A percentile compares a stretch with the other conserved stretches of the same genome.
These are phyloP conservation scores for Porcisia hertigi DNA, from an alignment of 208 protist species.

Conservation along the genomic window DNA sequence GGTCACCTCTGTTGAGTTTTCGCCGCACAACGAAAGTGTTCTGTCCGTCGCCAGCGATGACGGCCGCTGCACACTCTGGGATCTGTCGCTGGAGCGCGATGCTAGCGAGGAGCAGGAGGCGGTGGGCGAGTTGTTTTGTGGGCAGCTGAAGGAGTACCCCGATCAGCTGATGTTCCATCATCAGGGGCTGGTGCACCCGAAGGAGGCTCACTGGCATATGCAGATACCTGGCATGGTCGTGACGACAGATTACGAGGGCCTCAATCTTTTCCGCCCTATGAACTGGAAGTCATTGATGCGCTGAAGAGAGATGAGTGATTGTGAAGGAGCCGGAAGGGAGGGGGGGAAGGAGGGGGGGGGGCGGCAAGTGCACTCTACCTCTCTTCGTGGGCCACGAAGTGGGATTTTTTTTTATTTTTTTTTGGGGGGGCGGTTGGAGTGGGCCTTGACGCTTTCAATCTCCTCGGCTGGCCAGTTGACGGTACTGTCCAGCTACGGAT, in stretches of 20 bases:
- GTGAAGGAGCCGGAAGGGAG: slow-evolving; percentile 5
- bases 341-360: too few species aligned
- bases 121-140: slow-evolving; percentile 76
- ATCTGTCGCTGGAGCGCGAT: slow-evolving; percentile 97
- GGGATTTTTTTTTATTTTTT: neutral
- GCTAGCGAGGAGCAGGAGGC: slow-evolving; percentile 90
- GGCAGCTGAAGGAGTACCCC: slow-evolving; percentile 77
- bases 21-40: slow-evolving; percentile 95
- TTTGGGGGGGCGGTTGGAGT: neutral
- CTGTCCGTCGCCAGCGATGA: slow-evolving; percentile 94
- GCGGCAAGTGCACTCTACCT: neutral
- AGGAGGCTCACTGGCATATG: slow-evolving; percentile 98
- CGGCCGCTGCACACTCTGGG: slow-evolving; percentile 97
- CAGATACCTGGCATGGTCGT: slow-evolving; percentile 96
- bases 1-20: slow-evolving; percentile 98
- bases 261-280: slow-evolving; percentile 97
- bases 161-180: slow-evolving; percentile 98
- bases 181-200: slow-evolving; percentile 95
- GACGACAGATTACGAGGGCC: slow-evolving; percentile 94
- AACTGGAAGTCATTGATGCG: slow-evolving; percentile 94
- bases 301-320: slow-evolving; percentile 22
- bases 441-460: neutral
- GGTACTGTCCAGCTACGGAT: neutral
- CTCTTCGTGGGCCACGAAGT: neutral
- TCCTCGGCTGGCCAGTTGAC: neutral